Evolutionary conservation across 768 basidiomycete genomes (phyloP).

Genomic region (Tulasnella sp.): DNA sequence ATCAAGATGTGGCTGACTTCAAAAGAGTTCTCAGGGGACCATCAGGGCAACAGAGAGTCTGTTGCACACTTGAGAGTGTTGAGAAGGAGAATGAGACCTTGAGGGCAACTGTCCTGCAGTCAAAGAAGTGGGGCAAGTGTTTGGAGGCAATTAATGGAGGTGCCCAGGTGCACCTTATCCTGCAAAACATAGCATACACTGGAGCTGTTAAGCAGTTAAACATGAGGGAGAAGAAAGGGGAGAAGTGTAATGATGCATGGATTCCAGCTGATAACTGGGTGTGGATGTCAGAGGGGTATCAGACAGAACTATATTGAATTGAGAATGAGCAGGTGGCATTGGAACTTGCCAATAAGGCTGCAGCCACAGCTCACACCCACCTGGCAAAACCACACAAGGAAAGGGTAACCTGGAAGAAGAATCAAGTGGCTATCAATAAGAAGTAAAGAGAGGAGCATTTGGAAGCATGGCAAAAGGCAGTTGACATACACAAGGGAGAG

Average conservation of each 20-base stretch:
- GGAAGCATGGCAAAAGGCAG: background rate
- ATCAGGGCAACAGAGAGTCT: background rate
- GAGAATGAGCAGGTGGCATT: background rate
- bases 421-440: background rate
- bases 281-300: background rate
- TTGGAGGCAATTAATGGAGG: background rate
- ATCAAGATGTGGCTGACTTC: background rate
- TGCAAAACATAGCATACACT: background rate
- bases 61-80: background rate
- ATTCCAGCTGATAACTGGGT: background rate
- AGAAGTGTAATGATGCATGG: background rate
- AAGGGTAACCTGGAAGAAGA: background rate
- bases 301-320: background rate
- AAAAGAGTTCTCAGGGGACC: background rate
- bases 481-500: background rate
- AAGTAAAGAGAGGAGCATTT: background rate
- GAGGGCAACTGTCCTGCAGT: background rate
- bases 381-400: no score
- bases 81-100: conserved; percentile 3
- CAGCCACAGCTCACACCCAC: no score
- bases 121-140: background rate
- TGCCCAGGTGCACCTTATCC: background rate
- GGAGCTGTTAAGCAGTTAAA: background rate
- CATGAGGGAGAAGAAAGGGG: background rate
- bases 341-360: no score